These are phyloP conservation scores for Rhodamnia rubescens DNA, from an alignment of 345 rosid species.

Conservation along the genomic window DNA sequence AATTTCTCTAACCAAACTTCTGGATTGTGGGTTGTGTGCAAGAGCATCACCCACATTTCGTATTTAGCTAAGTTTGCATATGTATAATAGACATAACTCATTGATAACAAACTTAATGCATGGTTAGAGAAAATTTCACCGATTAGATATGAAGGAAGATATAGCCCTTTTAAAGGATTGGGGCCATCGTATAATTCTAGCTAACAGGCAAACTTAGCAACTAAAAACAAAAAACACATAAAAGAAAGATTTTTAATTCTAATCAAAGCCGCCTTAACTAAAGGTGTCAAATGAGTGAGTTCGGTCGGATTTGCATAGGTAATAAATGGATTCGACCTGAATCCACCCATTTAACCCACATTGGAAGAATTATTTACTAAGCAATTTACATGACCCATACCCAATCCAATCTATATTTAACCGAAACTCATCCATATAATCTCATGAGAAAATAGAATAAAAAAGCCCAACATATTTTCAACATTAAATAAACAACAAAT, in stretches of 20 bases:
- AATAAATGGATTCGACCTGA: no score
- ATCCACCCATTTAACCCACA: no score
- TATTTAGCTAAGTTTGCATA: neutral
- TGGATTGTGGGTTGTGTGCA: neutral
- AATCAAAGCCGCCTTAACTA: no score
- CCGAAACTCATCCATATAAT: no score
- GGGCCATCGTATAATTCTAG: neutral
- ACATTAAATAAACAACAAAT: no score
- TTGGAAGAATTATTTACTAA: no score
- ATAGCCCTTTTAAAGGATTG: neutral
- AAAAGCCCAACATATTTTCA: no score
- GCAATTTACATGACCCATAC: no score
- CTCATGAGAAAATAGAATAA: no score
- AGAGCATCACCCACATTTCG: neutral
- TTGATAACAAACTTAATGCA: neutral
- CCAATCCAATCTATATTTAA: no score
- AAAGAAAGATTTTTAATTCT: neutral
- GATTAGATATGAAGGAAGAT: neutral
- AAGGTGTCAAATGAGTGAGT: no score
- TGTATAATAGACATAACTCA: neutral
- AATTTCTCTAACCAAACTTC: neutral
- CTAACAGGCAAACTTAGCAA: neutral
- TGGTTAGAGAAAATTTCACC: neutral
- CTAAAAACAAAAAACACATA: neutral
- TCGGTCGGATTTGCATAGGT: no score